Conservation (phyloP, 768 basidiomycete species). For the Termitomyces sp. region DNA sequence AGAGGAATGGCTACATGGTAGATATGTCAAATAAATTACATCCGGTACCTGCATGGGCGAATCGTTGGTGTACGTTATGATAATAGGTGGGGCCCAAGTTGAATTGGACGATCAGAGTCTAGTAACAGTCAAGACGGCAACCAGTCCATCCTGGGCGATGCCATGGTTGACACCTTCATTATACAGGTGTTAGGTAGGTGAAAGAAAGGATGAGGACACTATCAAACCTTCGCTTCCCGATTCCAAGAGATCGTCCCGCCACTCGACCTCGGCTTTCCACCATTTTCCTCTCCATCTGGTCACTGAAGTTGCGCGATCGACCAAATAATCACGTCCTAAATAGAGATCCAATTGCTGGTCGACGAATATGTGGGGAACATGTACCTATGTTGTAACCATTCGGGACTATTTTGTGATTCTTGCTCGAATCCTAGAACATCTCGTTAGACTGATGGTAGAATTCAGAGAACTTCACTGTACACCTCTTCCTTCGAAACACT, state of each 20-base stretch:
- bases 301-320: conserved; percentile 57
- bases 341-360: neutral
- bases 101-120: neutral
- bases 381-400: conserved; percentile 70
- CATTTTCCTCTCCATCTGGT: conserved; percentile 56
- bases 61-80: neutral
- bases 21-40: conserved; percentile 6
- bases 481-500: conserved; percentile 76
- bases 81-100: neutral
- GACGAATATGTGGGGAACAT: neutral
- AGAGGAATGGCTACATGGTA: conserved; percentile 1
- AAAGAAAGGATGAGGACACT: neutral
- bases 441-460: neutral
- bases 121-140: conserved; percentile 71
- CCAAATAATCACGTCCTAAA: conserved; percentile 70
- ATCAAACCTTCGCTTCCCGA: conserved; percentile 61
- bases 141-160: conserved; percentile 74
- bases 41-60: neutral
- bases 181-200: neutral
- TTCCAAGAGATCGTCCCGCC: conserved; percentile 63
- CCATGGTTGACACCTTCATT: conserved; percentile 70
- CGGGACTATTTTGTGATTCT: conserved; percentile 67
- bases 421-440: conserved; percentile 42
- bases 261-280: conserved; percentile 79
- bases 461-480: conserved; percentile 2